These are phyloP conservation scores for Metschnikowia borealis DNA, from an alignment of 805 yeast species.

Conservation along the genomic window DNA sequence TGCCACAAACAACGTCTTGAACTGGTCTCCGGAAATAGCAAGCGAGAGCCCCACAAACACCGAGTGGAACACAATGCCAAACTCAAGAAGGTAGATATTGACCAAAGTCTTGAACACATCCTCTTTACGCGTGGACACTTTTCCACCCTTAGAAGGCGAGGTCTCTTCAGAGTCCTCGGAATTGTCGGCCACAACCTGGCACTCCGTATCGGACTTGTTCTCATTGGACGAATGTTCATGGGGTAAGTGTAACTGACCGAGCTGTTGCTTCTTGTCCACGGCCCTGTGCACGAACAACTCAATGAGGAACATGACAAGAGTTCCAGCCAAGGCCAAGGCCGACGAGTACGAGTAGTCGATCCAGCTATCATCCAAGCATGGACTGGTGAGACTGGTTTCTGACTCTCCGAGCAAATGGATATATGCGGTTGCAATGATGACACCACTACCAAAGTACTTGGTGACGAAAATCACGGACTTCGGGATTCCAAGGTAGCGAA, in stretches of 20 bases:
- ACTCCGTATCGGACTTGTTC: not conserved
- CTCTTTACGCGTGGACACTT: conserved; percentile 5
- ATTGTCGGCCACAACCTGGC: not conserved
- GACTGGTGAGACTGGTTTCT: conserved; percentile 20
- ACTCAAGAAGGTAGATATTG: conserved; percentile 22
- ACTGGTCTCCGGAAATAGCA: conserved; percentile 30
- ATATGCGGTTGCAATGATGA: conserved; percentile 34
- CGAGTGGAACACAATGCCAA: conserved; percentile 33
- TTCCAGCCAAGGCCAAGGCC: conserved; percentile 30
- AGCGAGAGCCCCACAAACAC: conserved; percentile 31
- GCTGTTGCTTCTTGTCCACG: conserved; percentile 4
- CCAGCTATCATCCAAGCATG: conserved; percentile 27
- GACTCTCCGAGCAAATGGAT: conserved; percentile 34
- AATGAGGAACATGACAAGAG: conserved; percentile 27
- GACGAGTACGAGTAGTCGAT: conserved; percentile 31
- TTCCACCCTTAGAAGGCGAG: not conserved
- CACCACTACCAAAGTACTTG: conserved; percentile 33
- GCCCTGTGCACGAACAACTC: conserved; percentile 20
- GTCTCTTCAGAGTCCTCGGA: not conserved
- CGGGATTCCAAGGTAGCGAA: conserved; percentile 23
- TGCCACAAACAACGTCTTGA: conserved; percentile 26
- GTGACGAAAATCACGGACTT: conserved; percentile 25
- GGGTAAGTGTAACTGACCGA: not conserved
- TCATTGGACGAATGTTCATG: not conserved
- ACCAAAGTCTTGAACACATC: conserved; percentile 10